phyloP scores from a whole-genome alignment of 257 asterid genomes.

The Orobanche coerulescens region DNA sequence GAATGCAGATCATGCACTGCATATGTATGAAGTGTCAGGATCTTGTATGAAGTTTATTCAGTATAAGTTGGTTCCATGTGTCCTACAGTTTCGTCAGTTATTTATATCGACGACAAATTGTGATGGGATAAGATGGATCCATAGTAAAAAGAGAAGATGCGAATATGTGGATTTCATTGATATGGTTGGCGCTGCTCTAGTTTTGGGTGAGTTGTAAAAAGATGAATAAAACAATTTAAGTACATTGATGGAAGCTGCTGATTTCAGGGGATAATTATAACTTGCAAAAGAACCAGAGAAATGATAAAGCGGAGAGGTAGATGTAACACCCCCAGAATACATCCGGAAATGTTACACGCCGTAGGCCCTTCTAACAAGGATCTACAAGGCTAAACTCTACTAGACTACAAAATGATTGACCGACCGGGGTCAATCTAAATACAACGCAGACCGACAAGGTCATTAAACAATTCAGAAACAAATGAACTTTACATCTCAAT shows the following conservation, averaged over 20 bases:
- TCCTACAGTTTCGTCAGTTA: background rate
- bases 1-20: no score
- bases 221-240: background rate
- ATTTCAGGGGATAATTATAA: background rate
- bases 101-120: background rate
- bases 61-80: background rate
- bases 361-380: no score
- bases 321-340: no score
- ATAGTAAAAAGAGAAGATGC: background rate
- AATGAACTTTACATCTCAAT: no score
- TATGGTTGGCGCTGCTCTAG: background rate
- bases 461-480: no score
- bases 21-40: background rate
- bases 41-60: background rate
- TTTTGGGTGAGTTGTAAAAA: background rate
- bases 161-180: background rate
- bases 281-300: background rate
- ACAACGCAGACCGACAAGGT: no score
- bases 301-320: slow-evolving; percentile 1
- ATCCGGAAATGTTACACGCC: no score
- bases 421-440: no score
- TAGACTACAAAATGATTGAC: no score
- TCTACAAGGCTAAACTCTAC: no score
- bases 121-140: slow-evolving; percentile 18
- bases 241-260: slow-evolving; percentile 3